Base-by-base conservation (phyloP, 176 grass and related monocot species). In the Pharus latifolius region DNA sequence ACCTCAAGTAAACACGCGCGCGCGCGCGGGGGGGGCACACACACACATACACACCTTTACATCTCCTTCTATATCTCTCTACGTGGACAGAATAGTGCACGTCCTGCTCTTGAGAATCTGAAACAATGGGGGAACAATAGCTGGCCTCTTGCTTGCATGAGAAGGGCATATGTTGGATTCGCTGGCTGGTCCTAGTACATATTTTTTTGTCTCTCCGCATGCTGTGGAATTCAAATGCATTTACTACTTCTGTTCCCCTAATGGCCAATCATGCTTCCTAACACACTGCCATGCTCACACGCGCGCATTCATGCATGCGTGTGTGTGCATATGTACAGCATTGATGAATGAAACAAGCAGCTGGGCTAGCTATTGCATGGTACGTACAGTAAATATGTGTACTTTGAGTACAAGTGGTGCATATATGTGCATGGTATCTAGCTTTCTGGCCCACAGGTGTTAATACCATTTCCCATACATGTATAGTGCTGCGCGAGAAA, bases 181-280 rank as follows among this genome's bases (percentile, higher is more conserved):
- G 65, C 62, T 68, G 76, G 47, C 38, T 5, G 70, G 82, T n/a
- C n/a, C n/a, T n/a, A n/a, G n/a, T 84, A 79, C 60, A 77, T 70
- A 63, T 77, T 83, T 77, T 83, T 83, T 71, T 80, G 70, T 80
- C 69, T 62, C 70, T 55, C 35, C 46, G 16, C n/a, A n/a, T n/a
- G n/a, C 70, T n/a, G 55, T 69, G 31, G 69, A 46, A n/a, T n/a
- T n/a, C n/a, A 85, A 69, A 42, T 48, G 69, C 69, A 67, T 60
- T 67, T 61, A 79, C 69, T 52, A 60, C 33, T 56, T 10, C 37
- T 67, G 67, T 3, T 55, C 28, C 13, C 50, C 44, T 50, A 23
- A 60, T 54, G 62, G 42, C 49, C 56, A 28, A 33, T 58, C 34
- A 33, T n/a, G n/a, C n/a, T n/a, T 43, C 41, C 17, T 32, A 29